phyloP scores from a whole-genome alignment of 768 basidiomycete genomes.

The Lactarius tabidus region DNA sequence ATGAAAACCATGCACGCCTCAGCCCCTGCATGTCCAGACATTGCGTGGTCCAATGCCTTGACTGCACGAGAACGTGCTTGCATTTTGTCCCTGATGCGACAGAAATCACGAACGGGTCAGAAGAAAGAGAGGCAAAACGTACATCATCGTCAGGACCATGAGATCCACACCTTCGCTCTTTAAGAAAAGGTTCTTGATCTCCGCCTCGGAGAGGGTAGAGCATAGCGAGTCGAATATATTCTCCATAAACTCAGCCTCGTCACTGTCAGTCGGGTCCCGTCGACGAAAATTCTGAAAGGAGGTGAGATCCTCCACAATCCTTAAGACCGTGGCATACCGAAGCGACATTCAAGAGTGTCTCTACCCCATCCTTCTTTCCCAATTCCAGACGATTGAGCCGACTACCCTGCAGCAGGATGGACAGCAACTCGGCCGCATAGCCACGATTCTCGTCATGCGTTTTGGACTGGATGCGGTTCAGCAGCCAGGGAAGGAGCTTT shows the following conservation, averaged over 20 bases:
- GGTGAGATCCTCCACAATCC: conserved; percentile 21
- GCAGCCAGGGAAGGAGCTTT: conserved; percentile 70
- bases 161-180: conserved; percentile 91
- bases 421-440: conserved; percentile 91
- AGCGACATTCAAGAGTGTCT: conserved; percentile 66
- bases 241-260: conserved; percentile 98
- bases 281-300: conserved; percentile 73
- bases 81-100: conserved; percentile 63
- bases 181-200: conserved; percentile 79
- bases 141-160: conserved; percentile 99
- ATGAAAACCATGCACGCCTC: conserved; percentile 80
- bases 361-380: conserved; percentile 74
- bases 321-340: conserved; percentile 52
- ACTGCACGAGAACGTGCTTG: conserved; percentile 79
- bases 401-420: conserved; percentile 81
- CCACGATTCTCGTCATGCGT: conserved; percentile 85
- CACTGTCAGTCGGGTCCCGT: conserved; percentile 77
- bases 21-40: conserved; percentile 71
- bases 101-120: conserved; percentile 11
- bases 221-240: conserved; percentile 91
- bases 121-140: conserved; percentile 29
- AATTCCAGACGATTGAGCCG: conserved; percentile 63
- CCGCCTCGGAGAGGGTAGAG: conserved; percentile 73
- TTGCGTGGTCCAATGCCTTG: conserved; percentile 87
- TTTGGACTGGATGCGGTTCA: conserved; percentile 68